Conservation (phyloP, 345 rosid genomes). For the Jatropha curcas region DNA sequence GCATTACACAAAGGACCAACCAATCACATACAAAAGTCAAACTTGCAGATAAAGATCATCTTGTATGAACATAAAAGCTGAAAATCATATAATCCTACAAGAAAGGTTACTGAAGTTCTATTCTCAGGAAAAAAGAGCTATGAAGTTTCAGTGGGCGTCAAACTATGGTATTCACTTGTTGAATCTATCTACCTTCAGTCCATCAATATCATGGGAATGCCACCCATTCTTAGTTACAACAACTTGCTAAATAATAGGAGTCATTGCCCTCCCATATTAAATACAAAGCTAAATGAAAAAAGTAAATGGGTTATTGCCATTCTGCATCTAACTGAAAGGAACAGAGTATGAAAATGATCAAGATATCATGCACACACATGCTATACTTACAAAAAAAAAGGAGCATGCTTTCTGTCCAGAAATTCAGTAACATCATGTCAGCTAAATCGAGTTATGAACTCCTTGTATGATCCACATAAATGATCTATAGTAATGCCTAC, state of each 20-base stretch:
- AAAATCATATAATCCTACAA: background rate
- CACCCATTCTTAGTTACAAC: background rate
- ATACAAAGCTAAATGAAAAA: background rate
- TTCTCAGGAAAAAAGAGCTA: no score
- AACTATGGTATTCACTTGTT: background rate
- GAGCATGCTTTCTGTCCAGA: background rate
- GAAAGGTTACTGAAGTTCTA: background rate
- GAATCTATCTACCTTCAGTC: background rate
- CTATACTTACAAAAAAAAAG: conserved; percentile 4
- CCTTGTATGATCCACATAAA: background rate
- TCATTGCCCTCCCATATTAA: background rate
- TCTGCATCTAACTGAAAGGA: background rate
- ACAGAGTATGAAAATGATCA: background rate
- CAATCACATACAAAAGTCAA: background rate
- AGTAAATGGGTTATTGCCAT: background rate
- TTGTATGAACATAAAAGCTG: background rate
- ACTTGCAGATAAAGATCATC: background rate
- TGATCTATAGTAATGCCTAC: background rate
- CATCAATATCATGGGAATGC: background rate
- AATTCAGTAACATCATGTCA: background rate
- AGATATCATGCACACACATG: conserved; percentile 7
- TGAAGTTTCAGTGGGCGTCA: background rate
- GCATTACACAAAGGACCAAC: background rate
- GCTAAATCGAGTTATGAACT: background rate
- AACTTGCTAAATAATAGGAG: background rate